Percentiles rank a stretch among this genome's conserved stretches.
Conservation (phyloP, 192 early-diverging fungal species). For the Gonapodya prolifera region DNA sequence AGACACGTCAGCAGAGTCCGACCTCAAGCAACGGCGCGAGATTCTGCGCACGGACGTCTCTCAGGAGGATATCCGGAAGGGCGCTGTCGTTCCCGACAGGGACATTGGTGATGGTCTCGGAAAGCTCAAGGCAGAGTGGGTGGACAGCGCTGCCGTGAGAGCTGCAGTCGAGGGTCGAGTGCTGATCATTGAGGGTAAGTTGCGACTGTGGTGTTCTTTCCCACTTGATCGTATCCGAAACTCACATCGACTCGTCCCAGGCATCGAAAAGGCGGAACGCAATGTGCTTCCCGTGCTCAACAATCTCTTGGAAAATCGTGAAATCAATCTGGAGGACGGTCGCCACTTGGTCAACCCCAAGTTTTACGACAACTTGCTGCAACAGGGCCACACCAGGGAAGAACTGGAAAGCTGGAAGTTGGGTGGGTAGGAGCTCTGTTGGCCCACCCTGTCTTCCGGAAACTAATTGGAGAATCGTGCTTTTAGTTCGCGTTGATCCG, state of each 20-base stretch:
- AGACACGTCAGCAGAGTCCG: slow-evolving; percentile 53
- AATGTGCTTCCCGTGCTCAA: slow-evolving; percentile 77
- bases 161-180: slow-evolving; percentile 4
- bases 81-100: slow-evolving; percentile 21
- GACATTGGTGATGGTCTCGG: not conserved
- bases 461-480: too few relatives aligned
- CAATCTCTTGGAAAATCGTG: slow-evolving; percentile 74
- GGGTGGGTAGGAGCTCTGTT: not conserved
- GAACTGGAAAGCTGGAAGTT: slow-evolving; percentile 34
- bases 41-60: slow-evolving; percentile 44
- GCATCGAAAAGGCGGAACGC: slow-evolving; percentile 67
- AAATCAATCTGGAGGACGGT: slow-evolving; percentile 74
- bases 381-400: slow-evolving; percentile 25
- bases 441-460: too few relatives aligned
- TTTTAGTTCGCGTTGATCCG: slow-evolving; percentile 48
- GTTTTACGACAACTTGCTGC: slow-evolving; percentile 42
- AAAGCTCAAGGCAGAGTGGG: slow-evolving; percentile 1
- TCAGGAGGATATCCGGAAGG: slow-evolving; percentile 41
- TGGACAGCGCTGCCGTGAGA: slow-evolving; percentile 27
- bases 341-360: slow-evolving; percentile 54
- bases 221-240: not conserved
- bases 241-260: slow-evolving; percentile 31
- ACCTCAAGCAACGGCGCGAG: slow-evolving; percentile 72
- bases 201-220: not conserved
- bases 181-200: not conserved